phyloP scores from a whole-genome alignment of 1,284 basidiomycete species.

The Earliella scabrosa region DNA sequence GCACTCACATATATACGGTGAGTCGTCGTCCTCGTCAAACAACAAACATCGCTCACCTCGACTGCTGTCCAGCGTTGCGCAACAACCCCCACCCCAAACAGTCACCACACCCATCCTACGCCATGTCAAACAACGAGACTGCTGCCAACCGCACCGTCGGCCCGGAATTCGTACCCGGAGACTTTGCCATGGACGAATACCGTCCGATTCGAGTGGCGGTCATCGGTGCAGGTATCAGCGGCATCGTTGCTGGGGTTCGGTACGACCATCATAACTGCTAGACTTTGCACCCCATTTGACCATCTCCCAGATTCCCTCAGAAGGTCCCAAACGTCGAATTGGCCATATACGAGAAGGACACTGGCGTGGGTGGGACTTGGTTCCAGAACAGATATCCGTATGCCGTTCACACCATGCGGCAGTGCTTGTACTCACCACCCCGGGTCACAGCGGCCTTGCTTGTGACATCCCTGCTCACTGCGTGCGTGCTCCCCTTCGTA shows the following conservation, averaged over 20 bases:
- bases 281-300: neutral
- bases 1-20: no score
- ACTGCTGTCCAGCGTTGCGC: no score
- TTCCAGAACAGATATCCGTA: slow-evolving; percentile 43
- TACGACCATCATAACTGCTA: slow-evolving; percentile 27
- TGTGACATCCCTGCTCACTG: slow-evolving; percentile 61
- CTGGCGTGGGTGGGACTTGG: slow-evolving; percentile 68
- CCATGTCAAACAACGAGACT: no score
- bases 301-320: slow-evolving; percentile 49
- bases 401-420: slow-evolving; percentile 13
- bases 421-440: neutral
- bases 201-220: slow-evolving; percentile 53
- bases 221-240: slow-evolving; percentile 59
- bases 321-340: slow-evolving; percentile 58
- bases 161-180: slow-evolving; percentile 8
- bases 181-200: slow-evolving; percentile 50
- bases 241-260: slow-evolving; percentile 60
- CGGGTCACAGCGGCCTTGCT: slow-evolving; percentile 45
- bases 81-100: no score
- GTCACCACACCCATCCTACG: no score
- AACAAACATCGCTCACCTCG: no score
- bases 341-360: slow-evolving; percentile 61
- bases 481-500: slow-evolving; percentile 34
- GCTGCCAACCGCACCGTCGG: no score
- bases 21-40: no score